Evolutionary conservation across 1,139 yeast genomes (phyloP), one percentile per base, ranked within the genome.

Genomic region (Hyphopichia wangnamkhiaoensis): DNA sequence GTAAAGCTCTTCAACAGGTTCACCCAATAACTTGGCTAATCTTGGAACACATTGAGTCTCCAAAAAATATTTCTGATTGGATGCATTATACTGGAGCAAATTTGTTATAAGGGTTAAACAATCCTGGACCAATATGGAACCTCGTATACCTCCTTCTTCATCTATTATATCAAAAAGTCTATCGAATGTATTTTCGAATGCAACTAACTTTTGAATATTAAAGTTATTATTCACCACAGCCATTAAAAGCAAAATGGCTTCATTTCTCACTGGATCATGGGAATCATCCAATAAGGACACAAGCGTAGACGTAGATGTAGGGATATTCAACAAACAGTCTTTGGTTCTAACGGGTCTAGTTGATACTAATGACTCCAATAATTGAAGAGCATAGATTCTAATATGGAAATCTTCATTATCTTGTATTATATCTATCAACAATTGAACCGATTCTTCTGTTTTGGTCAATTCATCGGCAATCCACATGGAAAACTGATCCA

Each of bases 401-500:
- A 84, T 75, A 57, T 89, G 95, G 56, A 88, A 88, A 54, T 88
- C 91, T 28, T 56, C 58, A 12, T 68, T 68, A 25, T 75, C 73
- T 37, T 78, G 72, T 33, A 73, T 56, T 3, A 86, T 68, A 16
- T 78, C 77, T 21, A 89, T 65, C 35, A 90, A 62, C 4, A 79
- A 62, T 18, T 75, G 71, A 32, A 93, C 70, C 21, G 80, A 74
- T 23, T 79, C 83, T 16, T 60, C 73, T 25, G 76, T 76, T 55
- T 88, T 94, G 2, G 93, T 86, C 52, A 94, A 71, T 50, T 90
- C 98, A 62, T 94, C 98, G 0, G 98, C 90, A 31, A 94, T 85
- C 96, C 97, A 91, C 45, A 90, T 66, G 0, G 96, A 87, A 50
- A 94, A 87, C 53, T 89, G 96, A 55, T 93, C 97, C 13, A 80